Conservation (phyloP, 345 rosid species). For the Boechera stricta region DNA sequence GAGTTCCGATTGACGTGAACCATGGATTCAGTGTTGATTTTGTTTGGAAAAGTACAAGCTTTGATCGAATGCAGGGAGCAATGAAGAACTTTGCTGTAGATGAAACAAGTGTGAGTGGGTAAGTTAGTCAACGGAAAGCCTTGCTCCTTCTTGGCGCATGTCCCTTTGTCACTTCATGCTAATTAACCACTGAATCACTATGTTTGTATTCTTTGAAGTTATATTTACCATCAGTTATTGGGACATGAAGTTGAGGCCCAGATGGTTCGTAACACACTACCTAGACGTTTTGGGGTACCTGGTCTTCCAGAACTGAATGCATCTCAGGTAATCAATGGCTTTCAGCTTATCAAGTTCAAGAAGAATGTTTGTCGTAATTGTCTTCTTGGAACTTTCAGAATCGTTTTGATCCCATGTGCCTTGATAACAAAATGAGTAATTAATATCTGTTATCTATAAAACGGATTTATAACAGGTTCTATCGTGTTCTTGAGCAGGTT, state of each 20-base stretch:
- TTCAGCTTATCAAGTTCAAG: slow-evolving; percentile 7
- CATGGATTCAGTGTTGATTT: slow-evolving; percentile 99
- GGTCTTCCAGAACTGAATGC: slow-evolving; percentile 99
- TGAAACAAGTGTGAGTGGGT: slow-evolving; percentile 99
- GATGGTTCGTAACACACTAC: slow-evolving; percentile 88
- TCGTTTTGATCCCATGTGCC: slow-evolving; percentile 16
- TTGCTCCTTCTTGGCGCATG: slow-evolving; percentile 21
- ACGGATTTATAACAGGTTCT: slow-evolving; percentile 17
- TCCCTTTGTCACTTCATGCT: slow-evolving; percentile 16
- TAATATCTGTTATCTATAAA: not conserved
- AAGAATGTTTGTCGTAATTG: slow-evolving; percentile 4
- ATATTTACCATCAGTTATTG: slow-evolving; percentile 92
- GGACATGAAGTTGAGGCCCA: slow-evolving; percentile 99
- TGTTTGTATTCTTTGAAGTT: slow-evolving; percentile 53
- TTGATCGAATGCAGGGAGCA: slow-evolving; percentile 99
- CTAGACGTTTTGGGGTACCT: slow-evolving; percentile 98
- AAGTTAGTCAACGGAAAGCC: slow-evolving; percentile 44
- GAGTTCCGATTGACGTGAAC: slow-evolving; percentile 90
- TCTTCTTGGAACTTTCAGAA: slow-evolving; percentile 7
- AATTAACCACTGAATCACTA: slow-evolving; percentile 2
- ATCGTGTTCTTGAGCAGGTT: slow-evolving; percentile 56
- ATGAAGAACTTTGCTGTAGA: slow-evolving; percentile 99
- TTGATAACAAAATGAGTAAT: too few relatives aligned
- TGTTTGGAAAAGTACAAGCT: slow-evolving; percentile 99
- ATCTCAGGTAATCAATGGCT: slow-evolving; percentile 71